Conservation (phyloP, 257 asterid genomes). For the Petunia axillaris region DNA sequence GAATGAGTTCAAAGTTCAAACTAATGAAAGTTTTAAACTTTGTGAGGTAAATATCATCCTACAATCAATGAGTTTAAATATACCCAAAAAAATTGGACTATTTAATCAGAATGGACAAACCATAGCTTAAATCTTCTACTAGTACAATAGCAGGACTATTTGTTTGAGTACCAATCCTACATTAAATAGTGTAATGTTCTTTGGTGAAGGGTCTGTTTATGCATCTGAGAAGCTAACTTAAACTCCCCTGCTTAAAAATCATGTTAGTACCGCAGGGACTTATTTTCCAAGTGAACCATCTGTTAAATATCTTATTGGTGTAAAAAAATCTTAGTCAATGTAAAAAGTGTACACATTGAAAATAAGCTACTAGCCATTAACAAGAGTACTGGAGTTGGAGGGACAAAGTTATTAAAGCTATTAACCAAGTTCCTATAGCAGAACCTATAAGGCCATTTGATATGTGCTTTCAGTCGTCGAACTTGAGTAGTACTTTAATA, state of each 20-base stretch:
- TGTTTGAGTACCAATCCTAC: constrained; percentile 44
- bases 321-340: constrained; percentile 42
- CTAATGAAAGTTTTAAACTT: too few species aligned
- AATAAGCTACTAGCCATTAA: constrained; percentile 32
- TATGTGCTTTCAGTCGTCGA: background rate
- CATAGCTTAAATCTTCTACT: too few species aligned
- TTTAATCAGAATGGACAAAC: too few species aligned
- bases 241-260: constrained; percentile 43
- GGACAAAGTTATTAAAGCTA: constrained; percentile 35
- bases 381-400: constrained; percentile 40
- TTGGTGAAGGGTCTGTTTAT: constrained; percentile 42
- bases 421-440: background rate
- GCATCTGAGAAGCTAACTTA: constrained; percentile 35
- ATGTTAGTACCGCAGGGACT: constrained; percentile 34
- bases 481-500: background rate
- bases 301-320: constrained; percentile 51
- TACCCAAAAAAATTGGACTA: too few species aligned
- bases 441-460: background rate
- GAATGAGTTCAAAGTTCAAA: too few species aligned
- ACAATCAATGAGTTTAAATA: too few species aligned
- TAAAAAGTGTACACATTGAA: constrained; percentile 33
- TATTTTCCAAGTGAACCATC: constrained; percentile 38
- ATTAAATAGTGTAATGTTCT: constrained; percentile 36
- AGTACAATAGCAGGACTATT: constrained; percentile 14
- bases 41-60: too few species aligned